These are phyloP conservation scores for Hebeloma cylindrosporum DNA, from an alignment of 768 basidiomycete genomes.

Conservation along the genomic window DNA sequence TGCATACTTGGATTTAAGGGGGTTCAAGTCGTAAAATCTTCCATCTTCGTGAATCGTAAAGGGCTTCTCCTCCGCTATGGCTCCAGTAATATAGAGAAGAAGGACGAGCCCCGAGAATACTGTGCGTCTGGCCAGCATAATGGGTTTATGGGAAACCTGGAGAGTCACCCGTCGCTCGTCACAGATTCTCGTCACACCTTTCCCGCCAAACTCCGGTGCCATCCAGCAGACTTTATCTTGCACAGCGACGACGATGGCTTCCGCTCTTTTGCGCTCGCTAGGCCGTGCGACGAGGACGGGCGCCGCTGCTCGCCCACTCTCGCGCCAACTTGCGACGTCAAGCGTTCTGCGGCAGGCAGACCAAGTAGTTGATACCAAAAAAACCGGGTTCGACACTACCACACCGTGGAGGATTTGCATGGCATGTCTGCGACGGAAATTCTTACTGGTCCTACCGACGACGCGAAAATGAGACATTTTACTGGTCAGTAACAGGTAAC, in stretches of 20 bases:
- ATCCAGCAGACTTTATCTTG: slow-evolving; percentile 22
- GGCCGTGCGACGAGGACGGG: slow-evolving; percentile 42
- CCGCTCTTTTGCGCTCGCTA: slow-evolving; percentile 62
- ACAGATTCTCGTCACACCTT: slow-evolving; percentile 25
- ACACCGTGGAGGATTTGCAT: slow-evolving; percentile 84
- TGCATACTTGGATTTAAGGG: slow-evolving; percentile 56
- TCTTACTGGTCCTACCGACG: slow-evolving; percentile 72
- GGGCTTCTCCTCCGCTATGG: slow-evolving; percentile 47
- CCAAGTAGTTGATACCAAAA: slow-evolving; percentile 29
- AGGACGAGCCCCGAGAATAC: slow-evolving; percentile 12
- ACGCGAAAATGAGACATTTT: slow-evolving; percentile 88
- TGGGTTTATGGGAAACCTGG: too few relatives aligned
- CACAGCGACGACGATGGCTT: slow-evolving; percentile 58
- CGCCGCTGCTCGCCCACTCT: slow-evolving; percentile 28
- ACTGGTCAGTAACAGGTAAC: slow-evolving; percentile 60
- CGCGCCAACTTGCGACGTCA: slow-evolving; percentile 40
- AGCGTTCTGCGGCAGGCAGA: slow-evolving; percentile 29
- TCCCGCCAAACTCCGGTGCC: slow-evolving; percentile 38
- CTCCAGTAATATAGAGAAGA: slow-evolving; percentile 9
- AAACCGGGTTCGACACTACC: slow-evolving; percentile 61
- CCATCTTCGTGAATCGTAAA: slow-evolving; percentile 59
- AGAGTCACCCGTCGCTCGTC: slow-evolving; percentile 19
- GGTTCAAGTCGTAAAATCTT: slow-evolving; percentile 66
- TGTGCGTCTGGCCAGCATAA: too few relatives aligned
- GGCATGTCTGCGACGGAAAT: slow-evolving; percentile 78